A percentile compares a stretch with the other conserved stretches of the same genome.
Conservation (phyloP, 371 early-diverging fungal genomes). For the Paraphysoderma sedebokerense region DNA sequence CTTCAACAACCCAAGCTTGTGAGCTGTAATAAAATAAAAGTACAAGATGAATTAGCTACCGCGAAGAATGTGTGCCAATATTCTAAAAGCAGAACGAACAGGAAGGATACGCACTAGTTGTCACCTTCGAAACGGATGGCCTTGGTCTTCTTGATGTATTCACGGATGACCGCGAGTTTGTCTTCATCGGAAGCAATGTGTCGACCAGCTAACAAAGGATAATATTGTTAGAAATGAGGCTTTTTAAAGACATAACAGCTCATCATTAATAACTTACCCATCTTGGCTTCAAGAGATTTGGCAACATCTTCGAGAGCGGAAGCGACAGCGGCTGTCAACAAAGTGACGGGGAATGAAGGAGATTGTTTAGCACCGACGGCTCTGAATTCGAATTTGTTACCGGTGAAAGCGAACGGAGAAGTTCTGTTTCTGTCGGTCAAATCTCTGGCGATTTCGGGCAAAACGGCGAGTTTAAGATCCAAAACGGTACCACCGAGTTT, state of each 20-base stretch:
- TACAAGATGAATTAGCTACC: no score
- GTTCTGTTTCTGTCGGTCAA: constrained; percentile 97
- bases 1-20: constrained; percentile 34
- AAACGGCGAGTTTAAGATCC: constrained; percentile 82
- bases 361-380: constrained; percentile 96
- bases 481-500: constrained; percentile 86
- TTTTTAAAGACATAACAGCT: not conserved
- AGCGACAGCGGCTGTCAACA: constrained; percentile 86
- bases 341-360: constrained; percentile 83
- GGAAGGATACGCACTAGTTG: no score
- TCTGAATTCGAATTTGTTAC: constrained; percentile 99
- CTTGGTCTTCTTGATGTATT: constrained; percentile 67
- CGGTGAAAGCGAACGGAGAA: constrained; percentile 96
- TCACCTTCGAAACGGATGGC: constrained; percentile 91
- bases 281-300: constrained; percentile 29
- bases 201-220: not conserved
- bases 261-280: not conserved
- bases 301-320: constrained; percentile 56
- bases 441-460: constrained; percentile 86
- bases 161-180: constrained; percentile 65
- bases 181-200: constrained; percentile 50
- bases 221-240: not conserved
- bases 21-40: no score
- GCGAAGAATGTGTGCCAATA: no score
- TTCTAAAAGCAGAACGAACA: no score